Evolutionary conservation across 1,284 basidiomycete genomes (phyloP), one percentile per base, ranked within the genome.

Genomic region (Ustilago shanxiensis): DNA sequence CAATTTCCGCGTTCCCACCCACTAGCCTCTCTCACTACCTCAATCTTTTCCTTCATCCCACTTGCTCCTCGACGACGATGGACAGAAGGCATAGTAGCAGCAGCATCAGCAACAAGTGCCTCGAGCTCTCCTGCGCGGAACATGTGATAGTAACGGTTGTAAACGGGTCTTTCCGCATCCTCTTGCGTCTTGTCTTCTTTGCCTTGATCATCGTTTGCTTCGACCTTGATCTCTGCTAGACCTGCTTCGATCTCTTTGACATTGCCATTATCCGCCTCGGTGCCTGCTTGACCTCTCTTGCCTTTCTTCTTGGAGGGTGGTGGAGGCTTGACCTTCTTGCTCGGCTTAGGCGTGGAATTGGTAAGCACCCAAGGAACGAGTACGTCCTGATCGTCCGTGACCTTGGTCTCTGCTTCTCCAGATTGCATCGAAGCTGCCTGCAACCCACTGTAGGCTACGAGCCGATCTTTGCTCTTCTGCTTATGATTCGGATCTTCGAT

Each of bases 1-100:
- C 84, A 86, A 54, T 86, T 86, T 11, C 84, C 84, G 20, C 78
- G 66, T 56, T 86, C 84, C 84, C 84, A 86, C 2, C 84, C 84
- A 20, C 77, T 66, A 18, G 76, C 71, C 47, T 85, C 76, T 7
- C 77, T 51, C 7, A 66, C 35, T 16, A 84, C 77, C 7, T 62
- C 11, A 16, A 82, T 10, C 3, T n/a, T 13, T 1, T 59, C 57
- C 6, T 13, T 13, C 4, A 13, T 14, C 0, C 52, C 58, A 5
- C 8, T 26, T 10, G 24, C 47, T 26, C 51, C 55, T 18, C 28
- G 13, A 1, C 50, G 50, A 9, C 41, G 54, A 20, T 64, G 65
- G 2, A 53, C 60, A 1, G 49, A 37, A 16, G 64, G 60, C 56
- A 82, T 70, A 18, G 37, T 56, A 0, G 49, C 58, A 4, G 64